phyloP scores from a whole-genome alignment of 805 yeast genomes.

The Metschnikowia reukaufii region DNA sequence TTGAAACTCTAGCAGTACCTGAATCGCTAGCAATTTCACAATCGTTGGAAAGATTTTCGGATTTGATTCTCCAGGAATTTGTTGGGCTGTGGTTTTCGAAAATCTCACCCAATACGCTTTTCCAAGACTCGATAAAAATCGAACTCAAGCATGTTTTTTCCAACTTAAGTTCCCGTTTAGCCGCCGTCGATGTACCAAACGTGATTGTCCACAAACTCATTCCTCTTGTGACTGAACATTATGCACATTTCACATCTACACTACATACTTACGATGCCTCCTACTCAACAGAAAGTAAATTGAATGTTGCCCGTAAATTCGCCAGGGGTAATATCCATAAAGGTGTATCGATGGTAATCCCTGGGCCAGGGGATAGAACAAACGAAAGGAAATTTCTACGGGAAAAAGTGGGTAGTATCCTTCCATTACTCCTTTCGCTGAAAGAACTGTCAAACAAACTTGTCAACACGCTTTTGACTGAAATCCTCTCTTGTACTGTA shows the following conservation, averaged over 20 bases:
- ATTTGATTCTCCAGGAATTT: conserved; percentile 51
- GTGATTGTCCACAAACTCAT: conserved; percentile 56
- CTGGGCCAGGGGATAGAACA: conserved; percentile 30
- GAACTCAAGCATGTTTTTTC: conserved; percentile 45
- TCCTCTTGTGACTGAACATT: conserved; percentile 69
- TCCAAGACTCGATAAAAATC: conserved; percentile 41
- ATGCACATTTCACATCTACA: conserved; percentile 43
- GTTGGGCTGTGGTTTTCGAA: conserved; percentile 54
- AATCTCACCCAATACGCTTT: conserved; percentile 36
- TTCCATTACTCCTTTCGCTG: conserved; percentile 52
- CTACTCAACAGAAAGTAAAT: conserved; percentile 36
- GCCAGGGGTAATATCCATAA: conserved; percentile 58
- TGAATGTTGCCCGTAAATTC: conserved; percentile 45
- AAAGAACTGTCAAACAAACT: conserved; percentile 49
- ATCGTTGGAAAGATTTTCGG: conserved; percentile 50
- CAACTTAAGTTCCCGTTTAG: conserved; percentile 44
- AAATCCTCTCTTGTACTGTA: conserved; percentile 54
- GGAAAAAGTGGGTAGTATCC: conserved; percentile 36
- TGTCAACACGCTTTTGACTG: conserved; percentile 53
- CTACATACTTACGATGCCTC: conserved; percentile 21
- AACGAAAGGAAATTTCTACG: conserved; percentile 51
- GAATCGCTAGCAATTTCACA: conserved; percentile 43
- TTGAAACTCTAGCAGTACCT: neutral
- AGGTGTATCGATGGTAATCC: conserved; percentile 45
- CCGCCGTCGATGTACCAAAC: conserved; percentile 51